A percentile compares a stretch with the other conserved stretches of the same genome.
Conservation (phyloP, 257 asterid species). For the Nicotiana knightiana region DNA sequence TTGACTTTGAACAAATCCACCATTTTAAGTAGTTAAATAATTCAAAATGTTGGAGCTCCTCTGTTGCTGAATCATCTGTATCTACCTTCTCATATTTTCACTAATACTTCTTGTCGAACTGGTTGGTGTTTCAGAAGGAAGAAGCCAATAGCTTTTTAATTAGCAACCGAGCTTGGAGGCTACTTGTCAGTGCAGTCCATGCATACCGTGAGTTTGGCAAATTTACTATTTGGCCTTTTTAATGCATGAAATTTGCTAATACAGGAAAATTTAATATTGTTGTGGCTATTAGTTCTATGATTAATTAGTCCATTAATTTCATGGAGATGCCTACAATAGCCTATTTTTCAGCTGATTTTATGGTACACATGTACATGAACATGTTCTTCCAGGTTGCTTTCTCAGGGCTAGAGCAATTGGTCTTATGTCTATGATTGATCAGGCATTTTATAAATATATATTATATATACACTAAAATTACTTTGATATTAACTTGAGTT, state of each 20-base stretch:
- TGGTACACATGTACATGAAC: slow-evolving; percentile 7
- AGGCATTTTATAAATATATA: neutral
- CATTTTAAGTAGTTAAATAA: too few species aligned
- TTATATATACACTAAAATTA: neutral
- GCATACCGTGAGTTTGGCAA: neutral
- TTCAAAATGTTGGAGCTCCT: too few species aligned
- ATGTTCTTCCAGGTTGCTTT: slow-evolving; percentile 31
- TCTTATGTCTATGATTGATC: slow-evolving; percentile 27
- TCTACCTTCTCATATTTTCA: too few species aligned
- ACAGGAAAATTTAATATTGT: neutral
- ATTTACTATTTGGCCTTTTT: neutral
- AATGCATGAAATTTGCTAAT: neutral
- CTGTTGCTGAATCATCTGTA: too few species aligned
- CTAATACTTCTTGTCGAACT: too few species aligned
- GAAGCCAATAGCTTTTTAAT: neutral
- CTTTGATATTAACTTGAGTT: neutral
- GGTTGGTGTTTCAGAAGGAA: neutral
- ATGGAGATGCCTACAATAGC: neutral
- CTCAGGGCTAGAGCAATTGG: slow-evolving; percentile 24
- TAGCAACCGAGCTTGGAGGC: neutral
- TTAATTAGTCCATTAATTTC: neutral
- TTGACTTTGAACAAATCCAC: too few species aligned
- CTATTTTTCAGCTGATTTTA: neutral
- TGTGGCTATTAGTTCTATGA: neutral
- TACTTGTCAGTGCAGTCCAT: neutral